These are phyloP conservation scores for Murraya paniculata DNA, from an alignment of 345 rosid genomes.

Conservation along the genomic window DNA sequence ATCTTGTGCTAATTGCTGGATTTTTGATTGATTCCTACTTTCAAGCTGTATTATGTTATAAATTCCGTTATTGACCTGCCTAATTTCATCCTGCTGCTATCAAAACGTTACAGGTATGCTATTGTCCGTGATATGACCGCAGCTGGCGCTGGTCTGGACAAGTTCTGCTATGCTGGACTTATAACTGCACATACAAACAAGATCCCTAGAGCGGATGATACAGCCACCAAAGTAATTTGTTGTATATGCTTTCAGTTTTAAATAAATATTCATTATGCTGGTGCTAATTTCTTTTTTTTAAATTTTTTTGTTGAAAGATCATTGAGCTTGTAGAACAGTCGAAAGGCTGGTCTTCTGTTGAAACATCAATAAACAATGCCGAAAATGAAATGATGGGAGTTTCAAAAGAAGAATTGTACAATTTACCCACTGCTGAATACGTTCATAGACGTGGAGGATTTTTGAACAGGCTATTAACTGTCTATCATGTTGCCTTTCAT, in stretches of 20 bases:
- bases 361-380: constrained; percentile 51
- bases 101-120: constrained; percentile 52
- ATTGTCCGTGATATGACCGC: constrained; percentile 98
- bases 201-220: constrained; percentile 58
- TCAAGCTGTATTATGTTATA: constrained; percentile 5
- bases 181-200: constrained; percentile 79
- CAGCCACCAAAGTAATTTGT: constrained; percentile 57
- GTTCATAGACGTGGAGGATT: constrained; percentile 59
- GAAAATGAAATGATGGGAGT: constrained; percentile 75
- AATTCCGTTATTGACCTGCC: not conserved
- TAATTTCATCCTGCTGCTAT: not conserved
- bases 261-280: not conserved
- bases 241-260: not conserved
- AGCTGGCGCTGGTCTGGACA: constrained; percentile 89
- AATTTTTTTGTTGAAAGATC: constrained; percentile 44
- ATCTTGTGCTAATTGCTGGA: not conserved
- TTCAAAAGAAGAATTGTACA: constrained; percentile 83
- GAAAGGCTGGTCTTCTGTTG: constrained; percentile 86
- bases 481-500: constrained; percentile 76
- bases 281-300: constrained; percentile 18
- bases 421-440: constrained; percentile 78
- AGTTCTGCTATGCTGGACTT: constrained; percentile 97
- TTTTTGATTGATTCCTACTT: not conserved
- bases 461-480: constrained; percentile 56
- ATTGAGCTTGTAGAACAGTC: constrained; percentile 85